Conservation (phyloP, 2,329 filamentous ascomycete species). For the Exserohilum rostratum region DNA sequence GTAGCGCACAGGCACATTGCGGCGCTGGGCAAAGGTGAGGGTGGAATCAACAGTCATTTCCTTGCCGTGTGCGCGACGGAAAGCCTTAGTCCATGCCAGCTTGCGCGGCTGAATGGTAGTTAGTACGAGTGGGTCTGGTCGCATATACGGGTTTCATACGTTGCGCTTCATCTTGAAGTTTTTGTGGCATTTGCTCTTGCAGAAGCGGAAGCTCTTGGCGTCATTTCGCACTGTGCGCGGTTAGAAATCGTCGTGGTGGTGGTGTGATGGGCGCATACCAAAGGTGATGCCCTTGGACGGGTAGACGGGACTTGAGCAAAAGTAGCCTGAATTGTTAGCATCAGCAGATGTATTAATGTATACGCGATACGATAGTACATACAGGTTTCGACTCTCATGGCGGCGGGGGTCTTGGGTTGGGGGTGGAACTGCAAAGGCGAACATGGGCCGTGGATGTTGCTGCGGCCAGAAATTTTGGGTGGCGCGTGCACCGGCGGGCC, state of each 20-base stretch:
- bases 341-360: constrained; percentile 49
- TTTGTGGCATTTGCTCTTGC: constrained; percentile 64
- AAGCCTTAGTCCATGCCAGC: constrained; percentile 56
- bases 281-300: constrained; percentile 64
- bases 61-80: constrained; percentile 61
- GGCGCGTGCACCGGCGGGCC: constrained; percentile 13
- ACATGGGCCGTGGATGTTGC: neutral
- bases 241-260: neutral
- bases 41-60: constrained; percentile 84
- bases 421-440: neutral
- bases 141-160: constrained; percentile 70
- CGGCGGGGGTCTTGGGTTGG: constrained; percentile 8
- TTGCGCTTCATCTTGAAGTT: constrained; percentile 98
- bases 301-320: constrained; percentile 68
- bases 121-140: neutral
- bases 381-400: constrained; percentile 43
- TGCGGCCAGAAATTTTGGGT: constrained; percentile 21
- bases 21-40: constrained; percentile 86
- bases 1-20: constrained; percentile 95
- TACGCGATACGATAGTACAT: too few species aligned
- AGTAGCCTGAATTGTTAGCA: constrained; percentile 52
- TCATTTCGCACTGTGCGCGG: constrained; percentile 50
- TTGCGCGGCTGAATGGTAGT: constrained; percentile 6
- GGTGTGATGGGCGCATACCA: constrained; percentile 9
- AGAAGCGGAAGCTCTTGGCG: constrained; percentile 70